These are phyloP conservation scores for Wolfiporia cocos DNA, from an alignment of 1,284 basidiomycete species.

Conservation along the genomic window DNA sequence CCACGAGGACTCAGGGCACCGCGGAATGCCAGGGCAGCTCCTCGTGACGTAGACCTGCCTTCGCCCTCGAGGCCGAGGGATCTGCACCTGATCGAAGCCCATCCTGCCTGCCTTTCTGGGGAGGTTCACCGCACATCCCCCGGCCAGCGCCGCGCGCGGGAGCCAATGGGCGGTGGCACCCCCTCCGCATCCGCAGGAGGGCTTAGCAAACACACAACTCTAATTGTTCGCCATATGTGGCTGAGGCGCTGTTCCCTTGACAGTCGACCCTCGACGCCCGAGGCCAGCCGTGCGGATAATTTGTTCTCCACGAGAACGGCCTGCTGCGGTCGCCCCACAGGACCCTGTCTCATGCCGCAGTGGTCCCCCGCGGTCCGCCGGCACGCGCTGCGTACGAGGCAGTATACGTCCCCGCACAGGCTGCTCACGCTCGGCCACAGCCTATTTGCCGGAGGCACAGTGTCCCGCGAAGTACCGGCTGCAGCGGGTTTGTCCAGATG, in stretches of 20 bases:
- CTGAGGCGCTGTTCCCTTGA: neutral
- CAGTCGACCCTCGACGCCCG: neutral
- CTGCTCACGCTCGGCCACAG: no score
- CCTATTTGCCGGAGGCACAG: constrained; percentile 4
- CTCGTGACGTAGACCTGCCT: constrained; percentile 17
- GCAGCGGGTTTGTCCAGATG: constrained; percentile 10
- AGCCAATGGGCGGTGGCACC: neutral
- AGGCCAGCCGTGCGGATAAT: no score
- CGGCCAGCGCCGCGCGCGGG: neutral
- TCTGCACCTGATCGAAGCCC: constrained; percentile 15
- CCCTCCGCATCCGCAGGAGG: neutral
- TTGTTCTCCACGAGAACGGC: no score
- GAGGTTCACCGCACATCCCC: no score
- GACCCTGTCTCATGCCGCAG: no score
- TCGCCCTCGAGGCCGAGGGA: constrained; percentile 14
- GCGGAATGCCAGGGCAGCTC: constrained; percentile 2
- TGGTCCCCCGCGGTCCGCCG: no score
- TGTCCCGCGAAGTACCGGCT: constrained; percentile 22
- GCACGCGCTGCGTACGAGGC: no score
- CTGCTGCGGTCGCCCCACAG: no score
- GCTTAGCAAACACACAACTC: constrained; percentile 10
- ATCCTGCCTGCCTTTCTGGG: neutral
- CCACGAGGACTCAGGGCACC: constrained; percentile 9
- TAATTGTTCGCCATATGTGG: constrained; percentile 1
- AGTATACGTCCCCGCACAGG: no score